A percentile compares a stretch with the other conserved stretches of the same genome.
Evolutionary conservation across 768 basidiomycete species (phyloP).

Genomic region (Postia placenta): DNA sequence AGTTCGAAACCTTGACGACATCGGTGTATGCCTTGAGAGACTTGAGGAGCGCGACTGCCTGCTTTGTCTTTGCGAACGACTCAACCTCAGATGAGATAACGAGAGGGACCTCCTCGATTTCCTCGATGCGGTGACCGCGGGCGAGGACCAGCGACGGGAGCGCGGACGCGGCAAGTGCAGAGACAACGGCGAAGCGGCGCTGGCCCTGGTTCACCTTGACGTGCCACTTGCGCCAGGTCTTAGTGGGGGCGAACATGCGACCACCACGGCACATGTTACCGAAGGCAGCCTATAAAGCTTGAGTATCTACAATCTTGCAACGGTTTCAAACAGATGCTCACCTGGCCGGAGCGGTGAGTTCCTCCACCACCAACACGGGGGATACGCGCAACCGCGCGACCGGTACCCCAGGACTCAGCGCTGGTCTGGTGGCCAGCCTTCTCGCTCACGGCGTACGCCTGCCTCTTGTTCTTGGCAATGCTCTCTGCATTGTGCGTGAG

Average conservation of each 20-base stretch:
- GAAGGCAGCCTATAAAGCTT: slow-evolving; percentile 74
- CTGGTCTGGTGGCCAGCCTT: slow-evolving; percentile 99
- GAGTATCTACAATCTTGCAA: neutral
- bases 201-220: slow-evolving; percentile 99
- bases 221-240: slow-evolving; percentile 99
- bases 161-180: slow-evolving; percentile 95
- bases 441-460: slow-evolving; percentile 93
- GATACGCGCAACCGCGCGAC: slow-evolving; percentile 99
- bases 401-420: slow-evolving; percentile 99
- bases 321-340: no score
- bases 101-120: slow-evolving; percentile 93
- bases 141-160: slow-evolving; percentile 98
- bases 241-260: slow-evolving; percentile 99
- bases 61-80: slow-evolving; percentile 93
- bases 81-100: slow-evolving; percentile 78
- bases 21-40: slow-evolving; percentile 83
- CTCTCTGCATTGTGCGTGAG: slow-evolving; percentile 55
- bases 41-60: slow-evolving; percentile 92
- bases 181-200: slow-evolving; percentile 95
- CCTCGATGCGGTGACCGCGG: slow-evolving; percentile 97
- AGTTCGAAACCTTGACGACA: slow-evolving; percentile 96
- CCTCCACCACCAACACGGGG: slow-evolving; percentile 99
- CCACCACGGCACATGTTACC: slow-evolving; percentile 99
- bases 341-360: slow-evolving; percentile 97
- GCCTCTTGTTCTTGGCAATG: slow-evolving; percentile 96